These are phyloP conservation scores for Penicilliopsis zonata DNA, from an alignment of 495 filamentous ascomycete species.

Conservation along the genomic window DNA sequence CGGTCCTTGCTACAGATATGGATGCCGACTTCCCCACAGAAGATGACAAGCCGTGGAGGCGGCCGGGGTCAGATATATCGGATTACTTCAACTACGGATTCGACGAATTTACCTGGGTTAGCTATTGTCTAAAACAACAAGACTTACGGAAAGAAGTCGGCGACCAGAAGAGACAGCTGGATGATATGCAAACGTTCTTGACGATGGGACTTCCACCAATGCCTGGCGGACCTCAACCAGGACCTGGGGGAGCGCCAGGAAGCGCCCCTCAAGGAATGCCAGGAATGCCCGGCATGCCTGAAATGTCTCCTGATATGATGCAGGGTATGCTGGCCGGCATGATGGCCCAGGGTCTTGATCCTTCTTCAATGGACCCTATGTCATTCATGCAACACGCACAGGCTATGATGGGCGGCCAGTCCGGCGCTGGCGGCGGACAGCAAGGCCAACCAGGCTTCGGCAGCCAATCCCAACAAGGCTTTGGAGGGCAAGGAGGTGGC, in stretches of 20 bases:
- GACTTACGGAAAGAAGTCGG: slow-evolving; percentile 57
- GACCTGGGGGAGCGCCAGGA: slow-evolving; percentile 22
- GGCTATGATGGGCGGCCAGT: slow-evolving; percentile 36
- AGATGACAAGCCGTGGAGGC: slow-evolving; percentile 88
- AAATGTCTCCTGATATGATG: slow-evolving; percentile 62
- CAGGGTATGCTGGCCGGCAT: slow-evolving; percentile 72
- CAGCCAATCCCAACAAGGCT: slow-evolving; percentile 20
- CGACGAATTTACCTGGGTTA: slow-evolving; percentile 97
- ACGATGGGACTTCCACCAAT: slow-evolving; percentile 64
- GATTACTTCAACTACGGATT: slow-evolving; percentile 99
- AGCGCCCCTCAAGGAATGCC: slow-evolving; percentile 42
- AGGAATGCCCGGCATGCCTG: slow-evolving; percentile 57
- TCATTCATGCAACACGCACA: slow-evolving; percentile 42
- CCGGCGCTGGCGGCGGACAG: slow-evolving; percentile 26
- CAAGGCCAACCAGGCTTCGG: slow-evolving; percentile 28
- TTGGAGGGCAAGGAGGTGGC: slow-evolving; percentile 30
- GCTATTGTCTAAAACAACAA: slow-evolving; percentile 85
- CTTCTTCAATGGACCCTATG: slow-evolving; percentile 61
- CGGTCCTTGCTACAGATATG: slow-evolving; percentile 60
- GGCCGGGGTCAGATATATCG: slow-evolving; percentile 86
- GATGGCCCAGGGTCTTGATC: slow-evolving; percentile 75
- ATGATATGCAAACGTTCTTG: slow-evolving; percentile 78
- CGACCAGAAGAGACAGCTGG: slow-evolving; percentile 74
- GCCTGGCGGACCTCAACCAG: slow-evolving; percentile 36
- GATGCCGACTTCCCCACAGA: slow-evolving; percentile 66